Base-by-base conservation (phyloP, 257 asterid species). In the Penstemon davidsonii region DNA sequence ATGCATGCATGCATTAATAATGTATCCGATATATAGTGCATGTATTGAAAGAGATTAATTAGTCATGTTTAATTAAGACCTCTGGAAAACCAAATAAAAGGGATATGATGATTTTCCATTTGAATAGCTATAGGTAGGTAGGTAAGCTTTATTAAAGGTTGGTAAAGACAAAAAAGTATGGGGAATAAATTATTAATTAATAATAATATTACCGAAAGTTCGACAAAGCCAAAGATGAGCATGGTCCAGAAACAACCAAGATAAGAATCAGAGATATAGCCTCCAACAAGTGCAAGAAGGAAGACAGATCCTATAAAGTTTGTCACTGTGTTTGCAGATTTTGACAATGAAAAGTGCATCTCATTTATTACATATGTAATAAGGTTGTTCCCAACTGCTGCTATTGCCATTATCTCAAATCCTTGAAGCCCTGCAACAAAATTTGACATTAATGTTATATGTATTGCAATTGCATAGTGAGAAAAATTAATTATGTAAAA, bases 211-310 rank as follows among this genome's bases (percentile, higher is more conserved):
- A 90, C 98, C 81, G 97, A 93, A 51, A 93, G 96, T 75, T 93
- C 99, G 12, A 93, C 62, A 55, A 88, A 85, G 74, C 80, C 99
- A 62, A 88, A 90, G 81, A 90, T 83, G 83, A 93, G 90, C 73
- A 84, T 85, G 69, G 97, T 90, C 99, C 96, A 88, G 73, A 87
- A 93, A 72, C 96, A 90, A 10, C 96, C 97, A 52, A 93, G 99
- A 78, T 80, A 82, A 57, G 97, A 88, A 65, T 93, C 97, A 8
- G 99, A 91, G 67, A 93, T 92, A 76, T 87, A 88, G 64, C 99
- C 99, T 3, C 99, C 97, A 65, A 93, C 67, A 5, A 93, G 89
- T 5, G 96, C 78, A 36, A 90, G 81, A 54, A 93, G 67, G 88
- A 93, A 93, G 60, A 93, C 67, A 2, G 96, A 88, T 13, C 99